phyloP scores from a whole-genome alignment of 2,329 filamentous ascomycete genomes.

The Pseudocercospora eumusae region DNA sequence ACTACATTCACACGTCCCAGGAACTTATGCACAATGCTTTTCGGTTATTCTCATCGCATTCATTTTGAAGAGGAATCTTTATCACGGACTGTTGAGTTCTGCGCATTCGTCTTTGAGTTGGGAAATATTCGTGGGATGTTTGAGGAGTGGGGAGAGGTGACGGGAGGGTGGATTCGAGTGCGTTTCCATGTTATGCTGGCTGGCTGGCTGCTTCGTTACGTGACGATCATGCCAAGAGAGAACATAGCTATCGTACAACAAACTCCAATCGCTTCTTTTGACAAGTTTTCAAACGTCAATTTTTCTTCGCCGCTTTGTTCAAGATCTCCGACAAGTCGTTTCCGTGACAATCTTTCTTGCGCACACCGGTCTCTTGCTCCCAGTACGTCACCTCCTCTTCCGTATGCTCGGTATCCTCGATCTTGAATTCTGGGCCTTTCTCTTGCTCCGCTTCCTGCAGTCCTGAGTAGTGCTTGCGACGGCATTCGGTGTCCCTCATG shows the following conservation, averaged over 20 bases:
- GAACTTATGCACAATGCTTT: neutral
- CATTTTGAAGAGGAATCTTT: neutral
- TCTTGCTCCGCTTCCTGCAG: slow-evolving; percentile 6
- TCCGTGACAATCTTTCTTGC: slow-evolving; percentile 27
- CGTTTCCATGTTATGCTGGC: neutral
- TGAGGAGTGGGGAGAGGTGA: slow-evolving; percentile 13
- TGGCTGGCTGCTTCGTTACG: too few relatives aligned
- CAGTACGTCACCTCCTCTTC: slow-evolving; percentile 15
- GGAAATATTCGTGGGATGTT: slow-evolving; percentile 16
- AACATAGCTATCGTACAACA: neutral
- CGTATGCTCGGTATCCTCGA: slow-evolving; percentile 13
- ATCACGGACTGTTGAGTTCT: neutral
- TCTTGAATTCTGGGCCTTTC: slow-evolving; percentile 9
- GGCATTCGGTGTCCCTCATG: slow-evolving; percentile 8
- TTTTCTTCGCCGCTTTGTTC: neutral
- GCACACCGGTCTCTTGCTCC: slow-evolving; percentile 18
- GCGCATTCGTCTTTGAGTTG: slow-evolving; percentile 6
- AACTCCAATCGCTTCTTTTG: neutral
- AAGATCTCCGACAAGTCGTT: slow-evolving; percentile 23
- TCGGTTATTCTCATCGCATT: neutral
- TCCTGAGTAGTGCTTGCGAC: slow-evolving; percentile 9
- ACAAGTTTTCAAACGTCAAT: neutral
- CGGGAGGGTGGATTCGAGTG: too few relatives aligned
- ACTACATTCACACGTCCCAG: neutral
- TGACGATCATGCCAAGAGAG: neutral